Evolutionary conservation across 441 rosid genomes (phyloP), one percentile per base, ranked within the genome.

Genomic region (Populus hybrid): DNA sequence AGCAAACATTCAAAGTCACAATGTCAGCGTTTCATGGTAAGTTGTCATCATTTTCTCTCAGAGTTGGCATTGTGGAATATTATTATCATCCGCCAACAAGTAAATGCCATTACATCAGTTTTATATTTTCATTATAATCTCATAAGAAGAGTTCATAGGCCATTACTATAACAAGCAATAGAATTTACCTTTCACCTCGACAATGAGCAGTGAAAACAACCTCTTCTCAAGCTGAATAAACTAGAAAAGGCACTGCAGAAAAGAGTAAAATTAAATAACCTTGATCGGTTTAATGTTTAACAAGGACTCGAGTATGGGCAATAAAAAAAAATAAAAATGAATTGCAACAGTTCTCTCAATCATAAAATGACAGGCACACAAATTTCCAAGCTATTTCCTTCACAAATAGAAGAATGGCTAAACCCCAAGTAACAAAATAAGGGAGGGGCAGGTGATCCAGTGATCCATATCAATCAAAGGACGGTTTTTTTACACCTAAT

Each of bases 211-310:
- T 23, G 76, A 61, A 75, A 74, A 16, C 70, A 63, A 40, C 34
- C 38, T 71, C 78, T 70, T 76, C 79, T 87, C 91, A 91, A 79
- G 88, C 76, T 75, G 89, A 87, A 75, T 85, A 88, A 73, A 84
- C 69, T 63, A 87, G 71, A 78, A 89, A 88, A 23, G 88, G 89
- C 81, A 88, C 98, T 91, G 93, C 81, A 82, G 18, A n/a, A n/a
- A 61, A 26, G 67, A 78, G 16, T 30, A 80, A 53, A 53, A 53
- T 53, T 53, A n/a, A 53, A 53, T 53, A 53, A 6, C 21, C 21
- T 53, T 53, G 8, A 53, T 53, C 21, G 1, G 61, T 53, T 16
- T 53, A 53, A 18, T 53, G 61, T 77, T 74, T 21, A 10, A 66
- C 32, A 23, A 66, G 30, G 69, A 66, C 11, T 66, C 30, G 0